Percentiles rank a stretch among this genome's conserved stretches.
Conservation (phyloP, 306 rosid species). For the Cicer yamashitae region DNA sequence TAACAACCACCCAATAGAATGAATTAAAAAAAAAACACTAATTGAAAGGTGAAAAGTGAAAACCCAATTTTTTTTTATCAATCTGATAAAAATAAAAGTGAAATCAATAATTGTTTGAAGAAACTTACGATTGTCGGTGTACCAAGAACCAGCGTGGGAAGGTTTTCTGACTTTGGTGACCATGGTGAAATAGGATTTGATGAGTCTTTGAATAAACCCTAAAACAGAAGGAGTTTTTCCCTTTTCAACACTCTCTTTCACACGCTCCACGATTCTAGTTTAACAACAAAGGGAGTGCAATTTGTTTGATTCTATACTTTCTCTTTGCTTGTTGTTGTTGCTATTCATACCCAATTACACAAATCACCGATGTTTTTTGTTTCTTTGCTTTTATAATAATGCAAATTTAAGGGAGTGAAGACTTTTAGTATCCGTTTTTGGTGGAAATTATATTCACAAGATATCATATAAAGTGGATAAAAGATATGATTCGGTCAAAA, state of each 20-base stretch:
- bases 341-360: not conserved
- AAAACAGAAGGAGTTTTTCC: slow-evolving; percentile 1
- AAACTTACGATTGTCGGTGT: slow-evolving; percentile 79
- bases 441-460: too few species aligned
- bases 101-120: not conserved
- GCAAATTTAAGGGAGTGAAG: too few species aligned
- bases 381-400: too few species aligned
- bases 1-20: not conserved
- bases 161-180: slow-evolving; percentile 63
- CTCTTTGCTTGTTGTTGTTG: slow-evolving; percentile 4
- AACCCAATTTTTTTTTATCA: not conserved
- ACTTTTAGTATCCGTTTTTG: too few species aligned
- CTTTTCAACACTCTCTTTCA: not conserved
- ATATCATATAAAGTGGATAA: too few species aligned
- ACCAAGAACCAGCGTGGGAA: slow-evolving; percentile 93
- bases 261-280: slow-evolving; percentile 26
- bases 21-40: not conserved
- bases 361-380: too few species aligned
- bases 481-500: too few species aligned
- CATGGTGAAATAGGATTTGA: slow-evolving; percentile 54
- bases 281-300: not conserved
- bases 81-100: slow-evolving; percentile 32
- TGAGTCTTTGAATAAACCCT: slow-evolving; percentile 36
- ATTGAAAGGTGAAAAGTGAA: slow-evolving; percentile 20
- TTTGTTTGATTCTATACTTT: not conserved